Base-by-base conservation (phyloP, 2,329 filamentous ascomycete genomes). In the Arthrocladium fulminans region DNA sequence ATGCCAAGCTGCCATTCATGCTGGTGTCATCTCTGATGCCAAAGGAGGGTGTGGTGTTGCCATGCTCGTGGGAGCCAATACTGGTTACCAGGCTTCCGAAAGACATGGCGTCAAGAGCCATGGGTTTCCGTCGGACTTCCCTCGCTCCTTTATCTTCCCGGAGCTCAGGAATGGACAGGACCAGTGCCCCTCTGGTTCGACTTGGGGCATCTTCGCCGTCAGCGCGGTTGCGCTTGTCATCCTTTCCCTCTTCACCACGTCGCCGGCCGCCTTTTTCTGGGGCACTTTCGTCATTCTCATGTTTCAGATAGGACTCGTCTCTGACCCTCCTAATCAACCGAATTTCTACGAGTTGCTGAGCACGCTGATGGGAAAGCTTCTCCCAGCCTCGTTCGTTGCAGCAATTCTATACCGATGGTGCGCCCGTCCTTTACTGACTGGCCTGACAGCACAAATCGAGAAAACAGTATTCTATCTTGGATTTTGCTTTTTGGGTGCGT, bases 381-480 rank as follows among this genome's bases (percentile, higher is more conserved):
- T 98, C 9, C 92, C 92, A 0, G 88, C 88, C 38, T 81, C 84
- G 56, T 95, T 98, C 60, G 83, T 85, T 53, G 86, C 83, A 34
- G 92, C 86, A 70, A 88, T 92, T 52, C 82, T 96, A 54, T 96
- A 88, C 69, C 80, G 83, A 62, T 88, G 85, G 63, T 89, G 89
- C 47, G 77, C 92, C 8, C 74, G 79, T 3, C 83, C 86, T 39
- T 81, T 85, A 1, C 75, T 95, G 22, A 67, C 65, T 1, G 83
- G 81, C 1, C 74, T 96, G 2, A 83, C 79, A 0, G 88, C 89
- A 0, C 90, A 95, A 62, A 59, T 95, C 37, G 90, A 95, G 61
- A 96, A 94, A 72, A 86, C 88, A 0, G 67, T 97, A 2, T 73
- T 97, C 23, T 97, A 88, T 84, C 73, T 98, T 1, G 89, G 89